These are phyloP conservation scores for Cyberlindnera euphorbiae DNA, from an alignment of 805 yeast species.

Conservation along the genomic window DNA sequence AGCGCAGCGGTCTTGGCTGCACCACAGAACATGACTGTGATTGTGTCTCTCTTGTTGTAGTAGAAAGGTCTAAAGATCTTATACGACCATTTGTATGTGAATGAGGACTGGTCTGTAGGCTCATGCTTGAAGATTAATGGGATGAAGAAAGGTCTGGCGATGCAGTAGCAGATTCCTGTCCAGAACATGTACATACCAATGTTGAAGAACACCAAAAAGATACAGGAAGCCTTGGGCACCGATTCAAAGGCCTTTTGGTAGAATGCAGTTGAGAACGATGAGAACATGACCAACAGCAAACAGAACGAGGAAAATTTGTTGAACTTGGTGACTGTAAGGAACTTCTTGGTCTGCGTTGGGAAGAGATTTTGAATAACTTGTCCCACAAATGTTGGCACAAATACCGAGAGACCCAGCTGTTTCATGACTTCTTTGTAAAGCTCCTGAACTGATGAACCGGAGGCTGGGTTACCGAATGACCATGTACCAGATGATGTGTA, in stretches of 20 bases:
- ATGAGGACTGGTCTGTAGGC: conserved; percentile 45
- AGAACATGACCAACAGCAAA: conserved; percentile 72
- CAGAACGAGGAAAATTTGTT: conserved; percentile 76
- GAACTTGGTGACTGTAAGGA: conserved; percentile 50
- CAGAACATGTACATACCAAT: conserved; percentile 74
- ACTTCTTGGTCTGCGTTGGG: conserved; percentile 62
- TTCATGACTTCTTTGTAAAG: conserved; percentile 78
- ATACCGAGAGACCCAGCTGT: conserved; percentile 79
- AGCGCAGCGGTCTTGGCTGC: conserved; percentile 93
- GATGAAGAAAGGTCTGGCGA: conserved; percentile 59
- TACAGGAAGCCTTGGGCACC: conserved; percentile 62
- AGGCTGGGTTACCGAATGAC: conserved; percentile 77
- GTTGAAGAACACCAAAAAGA: conserved; percentile 79
- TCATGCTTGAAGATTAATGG: conserved; percentile 36
- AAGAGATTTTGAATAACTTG: conserved; percentile 70
- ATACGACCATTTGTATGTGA: conserved; percentile 37
- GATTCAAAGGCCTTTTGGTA: conserved; percentile 72
- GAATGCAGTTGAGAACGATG: conserved; percentile 84
- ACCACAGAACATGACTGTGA: conserved; percentile 79
- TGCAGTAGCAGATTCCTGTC: conserved; percentile 54
- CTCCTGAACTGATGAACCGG: conserved; percentile 43
- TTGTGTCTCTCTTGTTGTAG: conserved; percentile 66
- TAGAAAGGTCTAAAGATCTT: conserved; percentile 54
- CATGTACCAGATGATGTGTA: conserved; percentile 51
- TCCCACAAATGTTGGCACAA: conserved; percentile 85